Conservation (phyloP, 192 early-diverging fungal genomes). For the Coemansia sp. region DNA sequence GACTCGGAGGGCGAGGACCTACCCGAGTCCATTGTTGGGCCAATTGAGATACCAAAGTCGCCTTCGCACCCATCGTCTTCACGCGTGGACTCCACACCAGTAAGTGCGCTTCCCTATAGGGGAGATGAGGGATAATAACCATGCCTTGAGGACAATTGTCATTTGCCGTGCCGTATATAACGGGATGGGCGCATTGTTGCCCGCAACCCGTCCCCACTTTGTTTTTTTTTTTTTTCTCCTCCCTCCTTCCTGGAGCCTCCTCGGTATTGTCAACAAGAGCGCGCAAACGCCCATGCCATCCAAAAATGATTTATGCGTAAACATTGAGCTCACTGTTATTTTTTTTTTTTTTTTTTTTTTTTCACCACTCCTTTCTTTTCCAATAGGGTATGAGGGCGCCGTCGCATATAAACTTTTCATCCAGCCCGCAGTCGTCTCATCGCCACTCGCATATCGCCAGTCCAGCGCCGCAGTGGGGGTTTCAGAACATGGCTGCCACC, state of each 20-base stretch:
- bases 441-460: constrained; percentile 19
- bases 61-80: constrained; percentile 43
- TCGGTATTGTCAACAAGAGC: constrained; percentile 5
- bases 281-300: constrained; percentile 1
- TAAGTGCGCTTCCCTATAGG: constrained; percentile 19
- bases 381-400: constrained; percentile 53
- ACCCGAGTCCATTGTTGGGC: constrained; percentile 48
- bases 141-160: neutral
- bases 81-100: constrained; percentile 50
- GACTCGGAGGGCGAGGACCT: constrained; percentile 49
- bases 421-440: constrained; percentile 29
- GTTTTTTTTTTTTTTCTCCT: neutral
- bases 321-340: constrained; percentile 1
- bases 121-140: neutral
- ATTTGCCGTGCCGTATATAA: neutral
- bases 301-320: neutral
- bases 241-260: neutral
- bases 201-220: constrained; percentile 3
- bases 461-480: neutral
- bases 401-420: constrained; percentile 50
- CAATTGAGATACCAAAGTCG: constrained; percentile 52
- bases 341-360: neutral
- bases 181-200: constrained; percentile 2
- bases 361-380: neutral
- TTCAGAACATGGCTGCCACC: neutral